Base-by-base conservation (phyloP, 345 rosid species). In the Eucalyptus cloeziana region DNA sequence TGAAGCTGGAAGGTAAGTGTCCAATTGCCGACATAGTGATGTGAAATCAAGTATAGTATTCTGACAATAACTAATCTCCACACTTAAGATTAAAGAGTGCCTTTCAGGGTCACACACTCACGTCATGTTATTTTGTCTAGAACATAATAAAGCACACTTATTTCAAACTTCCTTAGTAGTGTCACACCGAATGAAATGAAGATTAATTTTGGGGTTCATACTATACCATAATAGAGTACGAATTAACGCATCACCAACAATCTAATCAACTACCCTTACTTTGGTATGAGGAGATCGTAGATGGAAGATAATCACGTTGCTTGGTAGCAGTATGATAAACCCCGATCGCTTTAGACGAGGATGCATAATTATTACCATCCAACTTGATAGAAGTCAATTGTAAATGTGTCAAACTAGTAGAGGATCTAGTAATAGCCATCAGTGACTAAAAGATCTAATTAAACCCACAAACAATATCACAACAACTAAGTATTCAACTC, bases 401-500 rank as follows among this genome's bases (percentile, higher is more conserved):
- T 58, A 58, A 11, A 58, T 58, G 7, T 58, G 15, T 10, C n/a
- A 25, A 58, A 24, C 67, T 1, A 58, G 7, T 0, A 25, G 7
- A 76, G 33, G 16, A 45, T 49, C 64, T 0, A 51, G 1, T 11
- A 4, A 25, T 11, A 25, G 2, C 15, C 14, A 25, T 58, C 0
- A 25, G 0, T 58, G 7, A 58, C 3, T 12, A 24, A 25, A 25
- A 58, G 2, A 58, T 5, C 30, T 58, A 5, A 58, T 58, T 11
- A 3, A 58, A 58, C 67, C n/a, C 7, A 0, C 13, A 5, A 58
- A 58, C 67, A 25, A 25, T 58, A 27, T 58, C 67, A 58, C n/a
- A 11, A 11, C 67, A 0, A 58, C 67, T 13, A 58, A 58, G n/a
- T 58, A 58, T 25, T 58, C n/a, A 58, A 58, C 67, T 58, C n/a